Evolutionary conservation across 2,329 filamentous ascomycete species (phyloP), one percentile per base, ranked within the genome.

Genomic region (Hypoxylon rubiginosum): DNA sequence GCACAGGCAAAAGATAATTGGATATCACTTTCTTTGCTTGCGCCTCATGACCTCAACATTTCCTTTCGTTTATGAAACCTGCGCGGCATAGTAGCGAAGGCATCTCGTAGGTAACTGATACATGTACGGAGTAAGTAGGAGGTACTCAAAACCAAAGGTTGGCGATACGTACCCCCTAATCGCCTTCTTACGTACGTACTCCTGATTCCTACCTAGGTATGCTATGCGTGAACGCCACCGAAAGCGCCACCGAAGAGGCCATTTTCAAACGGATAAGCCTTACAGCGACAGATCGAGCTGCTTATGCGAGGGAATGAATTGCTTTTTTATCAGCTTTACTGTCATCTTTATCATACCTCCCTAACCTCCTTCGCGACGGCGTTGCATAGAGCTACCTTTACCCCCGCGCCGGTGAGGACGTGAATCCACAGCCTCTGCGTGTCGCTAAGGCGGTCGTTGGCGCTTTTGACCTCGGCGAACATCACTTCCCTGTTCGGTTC

Each of bases 341-440:
- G 15, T 51, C 52, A 30, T 58, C 54, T 45, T 58, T 19, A 69
- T 68, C 45, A 62, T 36, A 82, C 74, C 51, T 82, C 77, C 64
- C 80, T 80, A 28, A 86, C 81, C 73, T 88, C 83, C 68, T 78
- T 84, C 41, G 86, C 86, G 39, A 87, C 79, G 11, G 87, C 88
- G 76, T 89, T 87, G 75, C 87, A 97, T 69, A 98, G 83, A 73
- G 97, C 94, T 28, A 98, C 95, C 71, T 86, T 88, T 41, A 98
- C 86, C 2, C 96, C 95, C 1, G 94, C 94, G 1, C 91, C 90
- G 7, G 90, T 91, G 57, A 99, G 84, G 7, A 97, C 93, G 83
- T 98, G 93, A 74, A 98, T 97, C 96, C 96, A 99, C 71, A 99
- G 85, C 72, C 96, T 84, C 82, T 99, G 96, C 17, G 94, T 97